Base-by-base conservation (phyloP, 2,329 filamentous ascomycete genomes). In the Sporothrix luriei region DNA sequence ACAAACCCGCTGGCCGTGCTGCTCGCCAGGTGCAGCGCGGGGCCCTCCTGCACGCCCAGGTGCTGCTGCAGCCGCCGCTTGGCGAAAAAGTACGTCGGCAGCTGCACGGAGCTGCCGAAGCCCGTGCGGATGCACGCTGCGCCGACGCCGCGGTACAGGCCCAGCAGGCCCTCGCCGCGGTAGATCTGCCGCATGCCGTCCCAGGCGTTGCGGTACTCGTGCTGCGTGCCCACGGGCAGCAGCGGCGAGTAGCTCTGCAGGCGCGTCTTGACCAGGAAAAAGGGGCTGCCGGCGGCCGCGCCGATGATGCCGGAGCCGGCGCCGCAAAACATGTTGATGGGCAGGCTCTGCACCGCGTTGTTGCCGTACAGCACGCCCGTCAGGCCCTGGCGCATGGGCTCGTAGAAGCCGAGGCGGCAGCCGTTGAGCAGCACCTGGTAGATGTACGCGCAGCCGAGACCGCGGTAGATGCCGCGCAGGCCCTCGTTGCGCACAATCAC, bases 351-450 rank as follows among this genome's bases (percentile, higher is more conserved):
- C 38, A 90, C 86, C n/a, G 85, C 84, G 43, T 87, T 78, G 78
- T 96, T 90, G 72, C 87, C 84, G 80, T 92, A 91, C 69, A 97
- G 79, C 65, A 91, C 81, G 6, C 82, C 84, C 0, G 93, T 90
- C 57, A 97, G 78, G 26, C 83, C 84, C 64, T 87, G 85, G 77
- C 95, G 92, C 81, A 98, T 88, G 5, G 95, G 95, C 78, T 99
- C 95, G 84, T 99, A 99, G 84, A 99, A 97, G 72, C 95, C 94
- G 69, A 99, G 84, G 69, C 95, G 92, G 81, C 94, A 99, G 76
- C 95, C 95, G 79, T 99, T 99, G 76, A 99, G 89, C 66, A 97
- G 88, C 76, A 98, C 88, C 82, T 99, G 95, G 82, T 99, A 99
- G 77, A 97, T 85, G 80, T 98, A 99, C 74, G 95, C 95, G 77